These are phyloP conservation scores for Melastoma malabathricum DNA, from an alignment of 345 rosid species.

Conservation along the genomic window DNA sequence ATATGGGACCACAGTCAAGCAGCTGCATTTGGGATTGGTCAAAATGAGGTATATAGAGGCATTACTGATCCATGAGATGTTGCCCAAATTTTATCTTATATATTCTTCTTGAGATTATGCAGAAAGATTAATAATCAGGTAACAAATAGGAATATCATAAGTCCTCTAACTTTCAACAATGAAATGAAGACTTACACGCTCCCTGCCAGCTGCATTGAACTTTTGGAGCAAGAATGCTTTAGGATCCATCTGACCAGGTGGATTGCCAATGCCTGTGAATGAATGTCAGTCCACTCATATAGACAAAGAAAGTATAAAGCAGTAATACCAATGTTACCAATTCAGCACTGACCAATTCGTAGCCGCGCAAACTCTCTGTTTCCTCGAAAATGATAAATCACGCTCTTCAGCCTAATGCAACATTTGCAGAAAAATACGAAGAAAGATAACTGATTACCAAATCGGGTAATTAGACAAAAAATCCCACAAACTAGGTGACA, in stretches of 20 bases:
- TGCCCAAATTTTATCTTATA: too few relatives aligned
- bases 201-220: constrained; percentile 48
- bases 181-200: constrained; percentile 31
- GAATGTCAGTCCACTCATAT: background rate
- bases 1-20: too few relatives aligned
- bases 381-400: constrained; percentile 59
- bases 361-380: constrained; percentile 79
- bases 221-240: constrained; percentile 85
- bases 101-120: too few relatives aligned
- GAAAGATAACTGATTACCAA: background rate
- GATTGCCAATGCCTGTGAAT: constrained; percentile 59
- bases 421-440: background rate
- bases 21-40: too few relatives aligned
- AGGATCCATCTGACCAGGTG: constrained; percentile 97
- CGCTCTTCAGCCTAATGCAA: constrained; percentile 47
- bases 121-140: too few relatives aligned
- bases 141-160: too few relatives aligned
- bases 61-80: too few relatives aligned
- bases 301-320: background rate
- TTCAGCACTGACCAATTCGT: constrained; percentile 52
- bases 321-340: background rate
- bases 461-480: background rate
- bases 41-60: too few relatives aligned
- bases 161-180: background rate
- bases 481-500: background rate